These are phyloP conservation scores for Cyberlindnera sargentensis DNA, from an alignment of 805 yeast genomes.

Conservation along the genomic window DNA sequence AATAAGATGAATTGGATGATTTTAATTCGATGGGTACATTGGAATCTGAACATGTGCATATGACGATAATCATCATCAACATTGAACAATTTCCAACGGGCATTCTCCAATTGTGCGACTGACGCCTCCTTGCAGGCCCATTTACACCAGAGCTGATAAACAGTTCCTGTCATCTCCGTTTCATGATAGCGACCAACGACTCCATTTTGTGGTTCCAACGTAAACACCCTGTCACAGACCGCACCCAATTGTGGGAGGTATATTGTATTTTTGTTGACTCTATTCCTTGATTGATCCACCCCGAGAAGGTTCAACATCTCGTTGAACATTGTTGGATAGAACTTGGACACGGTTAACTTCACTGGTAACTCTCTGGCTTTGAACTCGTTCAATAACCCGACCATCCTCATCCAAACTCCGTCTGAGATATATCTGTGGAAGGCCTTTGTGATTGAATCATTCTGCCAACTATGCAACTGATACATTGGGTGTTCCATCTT, in stretches of 20 bases:
- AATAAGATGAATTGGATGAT: neutral
- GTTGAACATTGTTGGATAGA: neutral
- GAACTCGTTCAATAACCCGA: neutral
- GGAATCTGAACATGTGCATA: neutral
- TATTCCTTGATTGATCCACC: neutral
- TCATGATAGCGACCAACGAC: conserved; percentile 1
- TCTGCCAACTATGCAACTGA: neutral
- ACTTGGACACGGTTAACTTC: neutral
- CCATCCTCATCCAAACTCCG: neutral
- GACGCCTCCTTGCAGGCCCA: neutral
- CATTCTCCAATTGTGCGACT: neutral
- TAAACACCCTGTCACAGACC: neutral
- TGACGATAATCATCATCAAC: neutral
- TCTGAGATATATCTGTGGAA: neutral
- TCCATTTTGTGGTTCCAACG: neutral
- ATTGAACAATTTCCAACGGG: neutral
- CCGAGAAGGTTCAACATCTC: neutral
- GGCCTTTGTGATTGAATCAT: neutral
- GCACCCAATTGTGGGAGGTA: conserved; percentile 1
- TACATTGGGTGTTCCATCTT: neutral
- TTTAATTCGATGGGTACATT: neutral
- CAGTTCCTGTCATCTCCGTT: neutral
- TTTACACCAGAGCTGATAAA: neutral
- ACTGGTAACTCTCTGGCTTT: neutral
- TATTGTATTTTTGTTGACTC: too few species aligned